phyloP scores from a whole-genome alignment of 768 basidiomycete species.

The Coprinellus micaceus region DNA sequence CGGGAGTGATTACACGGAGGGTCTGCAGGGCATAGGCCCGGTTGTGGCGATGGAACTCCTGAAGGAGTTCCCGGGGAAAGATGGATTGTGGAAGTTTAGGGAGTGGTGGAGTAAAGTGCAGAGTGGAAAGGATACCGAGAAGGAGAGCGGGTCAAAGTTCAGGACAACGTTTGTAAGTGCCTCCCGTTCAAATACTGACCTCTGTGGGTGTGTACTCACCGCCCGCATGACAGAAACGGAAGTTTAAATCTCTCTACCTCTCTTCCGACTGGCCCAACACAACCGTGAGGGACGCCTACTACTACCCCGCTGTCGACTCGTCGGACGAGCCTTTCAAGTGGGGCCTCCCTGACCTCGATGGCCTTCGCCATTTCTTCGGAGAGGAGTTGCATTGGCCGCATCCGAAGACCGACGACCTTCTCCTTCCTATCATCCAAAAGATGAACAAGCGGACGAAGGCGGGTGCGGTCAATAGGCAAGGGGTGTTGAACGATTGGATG shows the following conservation, averaged over 20 bases:
- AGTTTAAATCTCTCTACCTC: conserved; percentile 80
- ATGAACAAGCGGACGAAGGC: conserved; percentile 73
- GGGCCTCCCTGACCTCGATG: conserved; percentile 95
- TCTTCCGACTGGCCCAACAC: conserved; percentile 87
- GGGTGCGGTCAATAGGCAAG: conserved; percentile 70
- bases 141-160: conserved; percentile 74
- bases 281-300: conserved; percentile 93
- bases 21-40: conserved; percentile 87
- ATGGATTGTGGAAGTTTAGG: conserved; percentile 82
- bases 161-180: conserved; percentile 75
- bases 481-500: conserved; percentile 61
- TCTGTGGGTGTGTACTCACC: too few relatives aligned
- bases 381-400: conserved; percentile 81
- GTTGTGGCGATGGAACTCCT: conserved; percentile 95
- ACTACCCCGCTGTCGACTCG: conserved; percentile 84
- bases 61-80: conserved; percentile 85
- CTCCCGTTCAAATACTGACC: too few relatives aligned
- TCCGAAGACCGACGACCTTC: conserved; percentile 80
- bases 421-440: conserved; percentile 89
- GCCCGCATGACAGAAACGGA: conserved; percentile 92
- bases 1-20: conserved; percentile 96
- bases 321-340: conserved; percentile 95
- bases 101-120: conserved; percentile 96
- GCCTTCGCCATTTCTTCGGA: conserved; percentile 74
- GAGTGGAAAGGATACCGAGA: conserved; percentile 75